These are phyloP conservation scores for Conringia planisiliqua DNA, from an alignment of 345 rosid genomes.

Conservation along the genomic window DNA sequence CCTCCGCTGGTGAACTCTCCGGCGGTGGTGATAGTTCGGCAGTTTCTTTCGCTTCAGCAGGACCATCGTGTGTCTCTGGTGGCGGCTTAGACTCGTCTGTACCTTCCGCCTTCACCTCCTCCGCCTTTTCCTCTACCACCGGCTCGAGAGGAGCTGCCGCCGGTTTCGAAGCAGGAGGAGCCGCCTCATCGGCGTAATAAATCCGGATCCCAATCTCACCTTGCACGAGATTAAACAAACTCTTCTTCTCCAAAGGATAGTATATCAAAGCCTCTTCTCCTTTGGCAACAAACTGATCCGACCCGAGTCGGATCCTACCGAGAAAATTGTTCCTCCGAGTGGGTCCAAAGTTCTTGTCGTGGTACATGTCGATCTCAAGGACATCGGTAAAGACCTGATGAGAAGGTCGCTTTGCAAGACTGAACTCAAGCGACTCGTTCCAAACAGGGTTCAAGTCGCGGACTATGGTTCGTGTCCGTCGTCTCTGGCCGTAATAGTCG, in stretches of 20 bases:
- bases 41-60: constrained; percentile 23
- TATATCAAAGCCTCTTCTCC: constrained; percentile 89
- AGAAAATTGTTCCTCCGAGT: constrained; percentile 62
- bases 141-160: constrained; percentile 28
- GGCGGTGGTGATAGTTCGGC: neutral
- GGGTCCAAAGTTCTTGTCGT: constrained; percentile 70
- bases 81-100: constrained; percentile 25
- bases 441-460: constrained; percentile 74
- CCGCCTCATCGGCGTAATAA: constrained; percentile 50
- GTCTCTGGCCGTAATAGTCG: constrained; percentile 78
- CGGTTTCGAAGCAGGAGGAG: constrained; percentile 21
- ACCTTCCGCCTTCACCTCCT: neutral
- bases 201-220: constrained; percentile 81
- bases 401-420: constrained; percentile 48
- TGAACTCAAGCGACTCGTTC: constrained; percentile 72
- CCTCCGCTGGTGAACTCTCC: constrained; percentile 13
- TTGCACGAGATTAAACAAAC: constrained; percentile 50
- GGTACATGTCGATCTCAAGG: constrained; percentile 69
- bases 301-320: constrained; percentile 62
- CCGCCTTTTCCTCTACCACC: constrained; percentile 35
- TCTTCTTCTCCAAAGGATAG: constrained; percentile 63
- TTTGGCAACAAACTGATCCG: constrained; percentile 66
- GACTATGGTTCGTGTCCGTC: constrained; percentile 49
- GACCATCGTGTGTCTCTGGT: constrained; percentile 3
- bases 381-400: constrained; percentile 52